These are phyloP conservation scores for Ophiostoma ulmi DNA, from an alignment of 2,329 filamentous ascomycete species.

Conservation along the genomic window DNA sequence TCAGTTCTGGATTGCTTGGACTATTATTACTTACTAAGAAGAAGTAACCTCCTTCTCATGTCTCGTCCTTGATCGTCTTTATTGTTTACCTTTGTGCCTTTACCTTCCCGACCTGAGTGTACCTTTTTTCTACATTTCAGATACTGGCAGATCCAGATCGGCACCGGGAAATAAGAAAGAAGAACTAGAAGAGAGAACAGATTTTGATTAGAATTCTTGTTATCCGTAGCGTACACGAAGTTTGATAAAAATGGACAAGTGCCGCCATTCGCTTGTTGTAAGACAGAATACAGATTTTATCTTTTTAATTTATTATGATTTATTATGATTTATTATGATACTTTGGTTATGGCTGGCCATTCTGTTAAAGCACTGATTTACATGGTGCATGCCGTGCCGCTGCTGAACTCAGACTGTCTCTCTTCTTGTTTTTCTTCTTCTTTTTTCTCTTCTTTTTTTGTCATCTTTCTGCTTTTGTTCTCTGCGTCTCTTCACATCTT, in stretches of 20 bases:
- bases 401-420: slow-evolving; percentile 13
- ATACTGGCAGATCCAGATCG: slow-evolving; percentile 2
- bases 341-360: not conserved
- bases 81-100: too few species aligned
- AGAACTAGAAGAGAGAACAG: not conserved
- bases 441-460: not conserved
- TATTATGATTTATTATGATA: not conserved
- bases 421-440: not conserved
- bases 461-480: not conserved
- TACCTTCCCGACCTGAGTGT: not conserved
- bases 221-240: too few species aligned
- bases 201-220: too few species aligned
- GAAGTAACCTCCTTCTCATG: not conserved
- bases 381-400: not conserved
- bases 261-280: slow-evolving; percentile 10
- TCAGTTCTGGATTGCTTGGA: too few species aligned
- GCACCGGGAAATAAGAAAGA: not conserved
- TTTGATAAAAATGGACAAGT: not conserved
- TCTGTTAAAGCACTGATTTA: not conserved
- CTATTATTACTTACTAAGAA: too few species aligned
- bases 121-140: not conserved
- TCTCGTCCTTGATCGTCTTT: not conserved
- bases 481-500: not conserved
- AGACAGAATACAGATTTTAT: not conserved
- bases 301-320: not conserved